Base-by-base conservation (phyloP, 1,284 basidiomycete genomes). In the Fomitiporia mediterranea region DNA sequence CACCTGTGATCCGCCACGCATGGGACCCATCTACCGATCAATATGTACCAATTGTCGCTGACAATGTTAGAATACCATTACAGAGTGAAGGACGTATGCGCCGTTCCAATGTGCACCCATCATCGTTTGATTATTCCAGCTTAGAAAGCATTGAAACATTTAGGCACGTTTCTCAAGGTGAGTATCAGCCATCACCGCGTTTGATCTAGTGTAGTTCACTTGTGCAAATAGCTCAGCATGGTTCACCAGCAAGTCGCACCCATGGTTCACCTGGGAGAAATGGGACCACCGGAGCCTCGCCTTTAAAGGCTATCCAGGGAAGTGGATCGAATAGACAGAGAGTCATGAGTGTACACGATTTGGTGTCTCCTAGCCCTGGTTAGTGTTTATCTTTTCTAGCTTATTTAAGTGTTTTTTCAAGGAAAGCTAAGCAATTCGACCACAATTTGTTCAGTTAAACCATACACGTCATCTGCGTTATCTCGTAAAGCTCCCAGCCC, bases 261-360 rank as follows among this genome's bases (percentile, higher is more conserved):
- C 7, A 21, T 9, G 32, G 44, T n/a, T n/a, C 17, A 2, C 23
- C 39, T 32, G 6, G 15, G 25, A 53, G 37, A 7, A 25, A 25
- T 21, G 46, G 42, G 40, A 30, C 39, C 7, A 6, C 17, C 25
- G 27, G 17, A n/a, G 38, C 23, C 4, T 25, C 23, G 17, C 30
- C 21, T 9, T 38, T 39, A 5, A 32, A 19, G 11, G 23, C 21
- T 37, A 11, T 15, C 5, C 49, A 46, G 25, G 40, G 15, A n/a
- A 51, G 9, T 27, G 15, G n/a, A 15, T 38, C 52, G 7, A 44
- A 30, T 37, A 44, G 56, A 13, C 56, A 48, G 50, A 38, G 57
- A n/a, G 57, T 59, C n/a, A 55, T 59, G 57, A 59, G 57, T 50
- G 57, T 59, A 17, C 53, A 55, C 9, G 43, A 52, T 30, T 25